Conservation (phyloP, 164 flowering plant genomes). For the Pachysandra terminalis region DNA sequence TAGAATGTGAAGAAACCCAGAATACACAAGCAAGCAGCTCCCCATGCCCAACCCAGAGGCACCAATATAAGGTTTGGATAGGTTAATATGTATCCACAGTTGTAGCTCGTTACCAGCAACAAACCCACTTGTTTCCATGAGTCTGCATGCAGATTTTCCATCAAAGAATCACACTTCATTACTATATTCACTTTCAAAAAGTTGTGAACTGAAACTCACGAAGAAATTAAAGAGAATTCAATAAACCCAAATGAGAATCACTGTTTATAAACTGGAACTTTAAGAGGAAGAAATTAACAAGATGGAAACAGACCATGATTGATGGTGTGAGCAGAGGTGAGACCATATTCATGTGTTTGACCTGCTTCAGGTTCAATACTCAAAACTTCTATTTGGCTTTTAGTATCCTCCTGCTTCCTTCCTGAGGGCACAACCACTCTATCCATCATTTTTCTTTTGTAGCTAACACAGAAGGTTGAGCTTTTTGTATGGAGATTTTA, state of each 20-base stretch:
- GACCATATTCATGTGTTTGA: neutral
- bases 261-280: neutral
- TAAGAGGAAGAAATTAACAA: neutral
- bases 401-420: neutral
- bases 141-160: constrained; percentile 33
- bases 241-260: neutral
- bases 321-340: constrained; percentile 35
- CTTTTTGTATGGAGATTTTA: too few relatives aligned
- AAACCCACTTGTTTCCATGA: constrained; percentile 64
- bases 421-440: neutral
- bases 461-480: neutral
- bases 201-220: too few relatives aligned
- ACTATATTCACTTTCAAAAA: too few relatives aligned
- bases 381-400: constrained; percentile 1
- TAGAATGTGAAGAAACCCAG: constrained; percentile 33
- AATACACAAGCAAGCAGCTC: constrained; percentile 31
- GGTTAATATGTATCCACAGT: constrained; percentile 49
- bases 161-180: neutral
- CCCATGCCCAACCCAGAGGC: constrained; percentile 62
- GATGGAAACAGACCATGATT: constrained; percentile 27
- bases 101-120: constrained; percentile 41
- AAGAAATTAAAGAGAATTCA: neutral
- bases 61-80: constrained; percentile 49
- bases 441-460: neutral
- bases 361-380: constrained; percentile 19